These are phyloP conservation scores for Beverwykella pulmonaria DNA, from an alignment of 495 filamentous ascomycete species.

Conservation along the genomic window DNA sequence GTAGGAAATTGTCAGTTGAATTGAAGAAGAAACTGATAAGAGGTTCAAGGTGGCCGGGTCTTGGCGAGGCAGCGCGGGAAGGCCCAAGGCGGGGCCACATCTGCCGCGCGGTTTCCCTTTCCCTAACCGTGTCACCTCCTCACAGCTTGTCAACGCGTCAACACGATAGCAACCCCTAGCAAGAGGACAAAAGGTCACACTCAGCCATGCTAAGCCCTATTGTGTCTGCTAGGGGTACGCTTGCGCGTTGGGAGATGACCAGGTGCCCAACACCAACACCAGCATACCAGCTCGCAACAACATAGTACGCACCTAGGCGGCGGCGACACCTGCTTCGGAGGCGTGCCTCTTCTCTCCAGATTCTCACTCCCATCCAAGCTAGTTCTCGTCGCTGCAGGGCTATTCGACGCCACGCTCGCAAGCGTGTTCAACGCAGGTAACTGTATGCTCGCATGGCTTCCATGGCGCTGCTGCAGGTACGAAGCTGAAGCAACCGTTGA, in stretches of 20 bases:
- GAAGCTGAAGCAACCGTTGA: constrained; percentile 46
- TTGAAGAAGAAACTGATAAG: constrained; percentile 32
- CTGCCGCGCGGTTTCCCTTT: constrained; percentile 6
- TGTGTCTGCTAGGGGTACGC: neutral
- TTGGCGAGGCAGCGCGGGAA: constrained; percentile 20
- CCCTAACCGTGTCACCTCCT: neutral
- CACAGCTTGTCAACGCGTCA: too few species aligned
- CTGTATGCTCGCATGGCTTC: constrained; percentile 50
- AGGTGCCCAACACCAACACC: neutral
- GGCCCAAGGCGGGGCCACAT: constrained; percentile 15
- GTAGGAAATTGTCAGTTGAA: constrained; percentile 29
- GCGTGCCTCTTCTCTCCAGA: constrained; percentile 12
- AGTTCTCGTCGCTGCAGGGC: constrained; percentile 60
- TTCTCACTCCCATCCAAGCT: constrained; percentile 20
- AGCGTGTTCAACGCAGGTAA: constrained; percentile 65
- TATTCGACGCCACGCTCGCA: constrained; percentile 62
- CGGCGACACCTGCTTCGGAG: constrained; percentile 20
- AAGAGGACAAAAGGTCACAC: neutral
- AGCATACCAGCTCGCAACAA: neutral
- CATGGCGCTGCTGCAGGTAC: constrained; percentile 42
- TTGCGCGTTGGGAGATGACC: too few species aligned
- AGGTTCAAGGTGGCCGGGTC: neutral
- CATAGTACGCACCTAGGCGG: constrained; percentile 10
- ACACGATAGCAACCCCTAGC: too few species aligned
- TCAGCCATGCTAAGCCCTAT: neutral